A percentile compares a stretch with the other conserved stretches of the same genome.
Conservation (phyloP, 108 stramenopile species). For the Schizochytrium sp. region DNA sequence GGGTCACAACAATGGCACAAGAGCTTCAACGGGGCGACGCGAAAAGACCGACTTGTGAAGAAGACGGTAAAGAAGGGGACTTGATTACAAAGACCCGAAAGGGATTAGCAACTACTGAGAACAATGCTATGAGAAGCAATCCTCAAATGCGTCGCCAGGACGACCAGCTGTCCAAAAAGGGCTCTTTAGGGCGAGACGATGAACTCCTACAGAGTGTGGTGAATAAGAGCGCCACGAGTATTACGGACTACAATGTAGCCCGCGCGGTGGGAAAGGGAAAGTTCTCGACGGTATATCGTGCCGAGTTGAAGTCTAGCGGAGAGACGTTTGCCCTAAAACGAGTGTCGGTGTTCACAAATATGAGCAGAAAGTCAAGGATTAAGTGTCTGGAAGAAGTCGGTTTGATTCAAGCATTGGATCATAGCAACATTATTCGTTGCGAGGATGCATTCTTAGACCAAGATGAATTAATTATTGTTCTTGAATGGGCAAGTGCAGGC, state of each 20-base stretch:
- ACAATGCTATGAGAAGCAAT: no score
- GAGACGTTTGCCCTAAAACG: conserved; percentile 76
- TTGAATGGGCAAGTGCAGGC: conserved; percentile 78
- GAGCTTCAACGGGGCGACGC: no score
- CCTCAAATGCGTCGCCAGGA: no score
- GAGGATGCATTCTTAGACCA: conserved; percentile 70
- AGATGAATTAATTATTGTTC: conserved; percentile 68
- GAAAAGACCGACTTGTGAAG: no score
- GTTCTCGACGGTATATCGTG: conserved; percentile 78
- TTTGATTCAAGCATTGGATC: conserved; percentile 72
- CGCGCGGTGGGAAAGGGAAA: conserved; percentile 65
- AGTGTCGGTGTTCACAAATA: conserved; percentile 70
- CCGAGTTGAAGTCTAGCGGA: conserved; percentile 67
- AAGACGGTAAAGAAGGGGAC: no score
- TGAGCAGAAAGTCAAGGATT: conserved; percentile 70
- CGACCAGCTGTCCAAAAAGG: background rate
- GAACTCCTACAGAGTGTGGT: background rate
- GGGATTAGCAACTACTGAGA: no score
- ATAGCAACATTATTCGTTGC: conserved; percentile 78
- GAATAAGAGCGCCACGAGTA: background rate
- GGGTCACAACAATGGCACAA: no score
- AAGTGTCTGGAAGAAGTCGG: conserved; percentile 78
- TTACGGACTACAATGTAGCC: conserved; percentile 13
- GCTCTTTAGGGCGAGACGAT: background rate
- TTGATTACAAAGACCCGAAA: no score